Conservation (phyloP, 1,284 basidiomycete species). For the Coriolopsis trogii region DNA sequence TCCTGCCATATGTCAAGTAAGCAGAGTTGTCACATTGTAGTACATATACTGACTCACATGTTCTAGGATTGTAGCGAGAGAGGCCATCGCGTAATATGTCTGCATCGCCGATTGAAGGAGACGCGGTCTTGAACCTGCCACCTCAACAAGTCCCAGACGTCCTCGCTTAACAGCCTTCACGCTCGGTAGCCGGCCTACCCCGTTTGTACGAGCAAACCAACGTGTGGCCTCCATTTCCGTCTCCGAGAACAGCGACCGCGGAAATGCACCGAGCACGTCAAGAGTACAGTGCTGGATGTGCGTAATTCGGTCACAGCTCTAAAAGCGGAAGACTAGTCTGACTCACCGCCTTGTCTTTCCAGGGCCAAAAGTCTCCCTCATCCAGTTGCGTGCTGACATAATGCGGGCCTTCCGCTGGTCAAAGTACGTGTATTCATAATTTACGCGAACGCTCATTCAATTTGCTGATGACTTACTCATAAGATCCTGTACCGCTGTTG, state of each 20-base stretch:
- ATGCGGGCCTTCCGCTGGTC: no score
- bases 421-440: no score
- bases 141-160: not conserved
- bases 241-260: not conserved
- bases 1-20: conserved; percentile 28
- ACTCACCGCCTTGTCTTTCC: no score
- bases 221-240: not conserved
- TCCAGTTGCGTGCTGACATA: no score
- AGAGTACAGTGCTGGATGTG: no score
- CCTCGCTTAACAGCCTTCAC: not conserved
- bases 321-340: no score
- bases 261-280: not conserved
- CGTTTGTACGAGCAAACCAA: not conserved
- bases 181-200: not conserved
- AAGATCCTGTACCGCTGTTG: no score
- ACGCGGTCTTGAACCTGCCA: not conserved
- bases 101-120: not conserved
- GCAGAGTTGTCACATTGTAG: not conserved
- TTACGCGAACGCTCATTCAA: no score
- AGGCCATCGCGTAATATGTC: not conserved
- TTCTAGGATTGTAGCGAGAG: conserved; percentile 27
- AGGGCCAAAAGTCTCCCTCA: no score
- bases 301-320: no score
- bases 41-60: not conserved
- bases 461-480: no score